Evolutionary conservation across 768 basidiomycete species (phyloP).

Genomic region (Lentinula aciculospora): DNA sequence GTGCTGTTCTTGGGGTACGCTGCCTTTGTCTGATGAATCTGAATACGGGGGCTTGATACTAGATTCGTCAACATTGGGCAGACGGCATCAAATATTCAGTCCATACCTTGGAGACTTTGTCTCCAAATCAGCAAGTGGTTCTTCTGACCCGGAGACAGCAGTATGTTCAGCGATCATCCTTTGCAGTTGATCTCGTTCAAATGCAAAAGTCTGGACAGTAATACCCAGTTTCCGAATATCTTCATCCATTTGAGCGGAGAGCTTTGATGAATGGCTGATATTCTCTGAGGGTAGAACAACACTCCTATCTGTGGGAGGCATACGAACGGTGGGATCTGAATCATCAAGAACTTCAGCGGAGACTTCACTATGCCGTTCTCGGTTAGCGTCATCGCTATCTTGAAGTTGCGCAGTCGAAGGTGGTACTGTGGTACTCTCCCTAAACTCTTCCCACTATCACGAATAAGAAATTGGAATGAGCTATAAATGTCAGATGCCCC

Average conservation of each 20-base stretch:
- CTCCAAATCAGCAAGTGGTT: neutral
- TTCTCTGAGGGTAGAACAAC: neutral
- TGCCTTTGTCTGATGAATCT: neutral
- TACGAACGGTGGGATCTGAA: conserved; percentile 7
- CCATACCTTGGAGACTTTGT: neutral
- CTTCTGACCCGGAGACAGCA: conserved; percentile 4
- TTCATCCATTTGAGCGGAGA: conserved; percentile 20
- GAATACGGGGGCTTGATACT: neutral
- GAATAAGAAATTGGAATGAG: neutral
- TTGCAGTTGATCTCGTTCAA: conserved; percentile 28
- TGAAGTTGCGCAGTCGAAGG: neutral
- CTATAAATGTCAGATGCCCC: neutral
- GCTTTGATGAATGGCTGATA: neutral
- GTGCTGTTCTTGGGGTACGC: neutral
- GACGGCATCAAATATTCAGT: neutral
- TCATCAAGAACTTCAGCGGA: neutral
- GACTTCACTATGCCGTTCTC: neutral
- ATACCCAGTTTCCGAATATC: conserved; percentile 29
- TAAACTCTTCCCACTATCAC: neutral
- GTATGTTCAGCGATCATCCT: conserved; percentile 19
- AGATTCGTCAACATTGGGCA: neutral
- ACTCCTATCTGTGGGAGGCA: neutral
- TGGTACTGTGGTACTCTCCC: neutral
- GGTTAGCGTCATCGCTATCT: too few relatives aligned
- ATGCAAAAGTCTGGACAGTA: conserved; percentile 29